Evolutionary conservation across 2,329 filamentous ascomycete genomes (phyloP).

Genomic region (Raffaelea albimanens): DNA sequence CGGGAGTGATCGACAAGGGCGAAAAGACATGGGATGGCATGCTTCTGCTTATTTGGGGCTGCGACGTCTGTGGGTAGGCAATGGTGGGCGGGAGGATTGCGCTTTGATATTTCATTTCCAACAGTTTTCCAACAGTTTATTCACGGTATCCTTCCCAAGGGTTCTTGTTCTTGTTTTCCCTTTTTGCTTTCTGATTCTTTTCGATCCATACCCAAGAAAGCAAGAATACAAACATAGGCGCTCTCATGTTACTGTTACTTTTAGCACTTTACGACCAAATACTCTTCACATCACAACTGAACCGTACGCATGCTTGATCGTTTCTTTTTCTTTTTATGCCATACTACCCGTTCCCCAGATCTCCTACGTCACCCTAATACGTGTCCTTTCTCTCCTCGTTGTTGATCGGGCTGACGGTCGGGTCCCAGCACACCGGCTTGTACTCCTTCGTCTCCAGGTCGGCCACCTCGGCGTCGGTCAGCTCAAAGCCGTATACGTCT

Average conservation of each 20-base stretch:
- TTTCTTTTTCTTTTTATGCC: no score
- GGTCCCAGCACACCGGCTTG: constrained; percentile 20
- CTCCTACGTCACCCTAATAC: not conserved
- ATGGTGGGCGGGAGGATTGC: no score
- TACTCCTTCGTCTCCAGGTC: constrained; percentile 27
- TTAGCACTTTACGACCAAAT: no score
- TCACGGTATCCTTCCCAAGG: not conserved
- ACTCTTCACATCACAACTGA: no score
- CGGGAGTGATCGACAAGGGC: not conserved
- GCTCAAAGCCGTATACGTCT: constrained; percentile 51
- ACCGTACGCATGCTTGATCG: no score
- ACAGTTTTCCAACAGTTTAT: not conserved
- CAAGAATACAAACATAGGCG: no score
- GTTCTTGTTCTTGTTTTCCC: not conserved
- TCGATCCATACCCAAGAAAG: not conserved
- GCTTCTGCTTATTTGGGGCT: not conserved
- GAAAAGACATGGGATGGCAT: not conserved
- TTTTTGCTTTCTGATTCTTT: not conserved
- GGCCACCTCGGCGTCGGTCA: constrained; percentile 46
- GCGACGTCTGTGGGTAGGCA: no score
- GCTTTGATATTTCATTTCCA: no score
- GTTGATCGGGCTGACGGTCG: constrained; percentile 13
- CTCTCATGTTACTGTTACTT: no score
- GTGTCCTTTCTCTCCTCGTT: constrained; percentile 1
- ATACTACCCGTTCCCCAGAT: no score